Evolutionary conservation across 345 rosid genomes (phyloP).

Genomic region (Eucalyptus lansdowneana): DNA sequence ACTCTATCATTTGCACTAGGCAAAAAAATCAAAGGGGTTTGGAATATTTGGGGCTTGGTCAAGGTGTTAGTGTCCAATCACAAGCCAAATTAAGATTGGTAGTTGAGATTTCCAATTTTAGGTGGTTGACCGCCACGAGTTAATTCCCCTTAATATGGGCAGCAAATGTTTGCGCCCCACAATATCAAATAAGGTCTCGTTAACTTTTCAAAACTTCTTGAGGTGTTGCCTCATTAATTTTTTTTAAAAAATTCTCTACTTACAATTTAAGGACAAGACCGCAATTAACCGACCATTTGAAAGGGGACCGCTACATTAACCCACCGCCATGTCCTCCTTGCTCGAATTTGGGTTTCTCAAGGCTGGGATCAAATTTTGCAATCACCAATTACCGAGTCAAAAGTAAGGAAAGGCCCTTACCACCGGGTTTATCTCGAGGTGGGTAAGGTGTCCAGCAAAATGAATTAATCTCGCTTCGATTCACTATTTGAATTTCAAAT

Average conservation of each 20-base stretch:
- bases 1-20: background rate
- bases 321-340: accelerated
- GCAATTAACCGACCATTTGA: no score
- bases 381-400: background rate
- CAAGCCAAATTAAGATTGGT: background rate
- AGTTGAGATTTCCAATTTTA: conserved; percentile 5
- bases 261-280: background rate
- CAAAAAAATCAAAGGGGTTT: background rate
- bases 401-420: background rate
- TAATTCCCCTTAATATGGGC: background rate
- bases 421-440: no score
- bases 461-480: background rate
- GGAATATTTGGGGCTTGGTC: background rate
- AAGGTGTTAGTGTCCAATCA: background rate
- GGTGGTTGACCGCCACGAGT: conserved; percentile 1
- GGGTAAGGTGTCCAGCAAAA: background rate
- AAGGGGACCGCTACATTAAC: background rate
- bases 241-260: background rate
- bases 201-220: background rate
- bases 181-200: background rate
- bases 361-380: background rate
- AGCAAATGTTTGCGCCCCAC: background rate
- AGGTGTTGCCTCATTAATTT: background rate
- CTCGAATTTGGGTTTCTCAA: background rate
- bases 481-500: background rate